Percentiles rank a stretch among this genome's conserved stretches.
Evolutionary conservation across 139 green algal species (phyloP).

Genomic region (Coelastrella sp.): DNA sequence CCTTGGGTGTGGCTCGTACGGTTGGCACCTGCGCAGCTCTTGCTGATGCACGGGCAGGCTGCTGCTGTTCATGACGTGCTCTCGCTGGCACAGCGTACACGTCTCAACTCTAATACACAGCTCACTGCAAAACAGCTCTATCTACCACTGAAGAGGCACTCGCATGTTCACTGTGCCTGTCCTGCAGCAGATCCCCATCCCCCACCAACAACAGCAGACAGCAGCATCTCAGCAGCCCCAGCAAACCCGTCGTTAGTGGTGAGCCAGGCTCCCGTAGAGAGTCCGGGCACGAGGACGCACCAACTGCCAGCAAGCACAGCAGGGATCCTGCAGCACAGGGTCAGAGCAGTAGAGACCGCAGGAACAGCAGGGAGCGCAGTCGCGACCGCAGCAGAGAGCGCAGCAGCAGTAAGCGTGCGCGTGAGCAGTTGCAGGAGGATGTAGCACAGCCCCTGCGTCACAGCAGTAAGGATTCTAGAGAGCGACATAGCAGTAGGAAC

Average conservation of each 20-base stretch:
- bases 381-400: not conserved
- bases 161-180: too few relatives aligned
- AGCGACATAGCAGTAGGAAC: not conserved
- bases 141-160: too few relatives aligned
- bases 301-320: not conserved
- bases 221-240: not conserved
- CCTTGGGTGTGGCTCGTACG: too few relatives aligned
- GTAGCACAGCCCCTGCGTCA: not conserved
- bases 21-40: too few relatives aligned
- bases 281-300: not conserved
- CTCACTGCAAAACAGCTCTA: too few relatives aligned
- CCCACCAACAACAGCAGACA: not conserved
- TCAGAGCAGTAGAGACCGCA: not conserved
- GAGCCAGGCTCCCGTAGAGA: not conserved
- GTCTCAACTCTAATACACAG: too few relatives aligned
- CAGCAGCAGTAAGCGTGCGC: not conserved
- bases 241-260: not conserved
- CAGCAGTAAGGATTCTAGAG: not conserved
- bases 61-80: too few relatives aligned
- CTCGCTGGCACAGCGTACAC: too few relatives aligned
- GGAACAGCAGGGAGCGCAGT: constrained; percentile 2
- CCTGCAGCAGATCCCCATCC: not conserved
- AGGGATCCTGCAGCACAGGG: too few relatives aligned
- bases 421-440: not conserved
- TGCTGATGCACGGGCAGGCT: too few relatives aligned